Base-by-base conservation (phyloP, 2,329 filamentous ascomycete genomes). In the Alternaria longipes region DNA sequence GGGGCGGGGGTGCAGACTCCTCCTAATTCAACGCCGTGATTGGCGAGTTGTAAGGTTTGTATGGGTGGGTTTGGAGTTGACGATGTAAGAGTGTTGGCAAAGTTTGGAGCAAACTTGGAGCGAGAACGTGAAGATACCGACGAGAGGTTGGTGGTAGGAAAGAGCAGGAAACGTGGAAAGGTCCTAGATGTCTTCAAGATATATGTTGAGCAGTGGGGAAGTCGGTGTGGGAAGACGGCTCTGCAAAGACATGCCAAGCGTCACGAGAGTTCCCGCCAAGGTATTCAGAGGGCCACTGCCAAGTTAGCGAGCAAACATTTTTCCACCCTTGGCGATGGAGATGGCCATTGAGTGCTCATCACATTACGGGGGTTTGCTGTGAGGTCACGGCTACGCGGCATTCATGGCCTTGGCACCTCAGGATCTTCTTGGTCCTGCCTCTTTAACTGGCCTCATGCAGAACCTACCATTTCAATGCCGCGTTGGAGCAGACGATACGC, bases 1-100 rank as follows among this genome's bases (percentile, higher is more conserved):
- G 42, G 68, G 70, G 64, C 65, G 45, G 66, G 70, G 70, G 65
- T 58, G 66, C 70, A 72, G 70, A 71, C 69, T 72, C 69, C 69
- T 71, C 69, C 69, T 56, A 52, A 32, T 59, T 63, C 54, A 40
- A 67, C 59, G 69, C 69, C 69, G 68, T 70, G 66, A 63, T 69
- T 72, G 69, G 69, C 69, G 59, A 67, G 14, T 63, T 44, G 51
- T 54, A 9, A 28, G 20, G 36, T 56, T 30, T 14, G 20, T 32
- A 20, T 22, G 41, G 38, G 28, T 22, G 24, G 18, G 20, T 20
- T 40, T 42, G 11, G 16, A 11, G 11, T 11, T 44, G 42, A 54
- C 50, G 53, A 34, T 40, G 56, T 18, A 26, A 26, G 45, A 51
- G 60, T 42, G 51, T 11, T 51, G 49, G 24, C 16, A n/a, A 12